phyloP scores from a whole-genome alignment of 1,284 basidiomycete species.

The Tremellales sp. region DNA sequence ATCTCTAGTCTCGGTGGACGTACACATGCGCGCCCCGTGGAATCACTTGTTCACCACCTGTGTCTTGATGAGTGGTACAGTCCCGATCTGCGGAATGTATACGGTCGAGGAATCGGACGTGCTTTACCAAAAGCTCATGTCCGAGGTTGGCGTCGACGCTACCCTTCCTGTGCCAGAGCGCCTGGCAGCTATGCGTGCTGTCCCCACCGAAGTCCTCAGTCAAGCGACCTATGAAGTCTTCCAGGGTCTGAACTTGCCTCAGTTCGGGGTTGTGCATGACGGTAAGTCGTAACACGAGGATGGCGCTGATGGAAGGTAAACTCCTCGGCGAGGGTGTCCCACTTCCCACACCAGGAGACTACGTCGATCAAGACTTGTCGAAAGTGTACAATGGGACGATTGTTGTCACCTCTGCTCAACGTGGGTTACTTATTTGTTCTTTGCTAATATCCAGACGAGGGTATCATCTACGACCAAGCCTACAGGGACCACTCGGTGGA shows the following conservation, averaged over 20 bases:
- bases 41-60: background rate
- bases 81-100: constrained; percentile 5
- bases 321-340: background rate
- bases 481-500: background rate
- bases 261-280: constrained; percentile 3
- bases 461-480: constrained; percentile 1
- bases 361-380: background rate
- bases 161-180: background rate
- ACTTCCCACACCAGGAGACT: background rate
- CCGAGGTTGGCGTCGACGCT: background rate
- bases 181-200: background rate
- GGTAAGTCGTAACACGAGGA: background rate
- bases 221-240: constrained; percentile 3
- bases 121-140: constrained; percentile 3
- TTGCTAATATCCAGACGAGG: background rate
- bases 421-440: constrained; percentile 1
- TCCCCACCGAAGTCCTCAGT: background rate
- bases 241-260: constrained; percentile 2
- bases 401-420: background rate
- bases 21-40: constrained; percentile 1
- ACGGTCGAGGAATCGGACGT: constrained; percentile 4
- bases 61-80: constrained; percentile 1
- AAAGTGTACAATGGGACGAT: background rate
- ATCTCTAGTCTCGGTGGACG: constrained; percentile 3
- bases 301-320: background rate